Base-by-base conservation (phyloP, 306 rosid species). In the Lathyrus aphaca region DNA sequence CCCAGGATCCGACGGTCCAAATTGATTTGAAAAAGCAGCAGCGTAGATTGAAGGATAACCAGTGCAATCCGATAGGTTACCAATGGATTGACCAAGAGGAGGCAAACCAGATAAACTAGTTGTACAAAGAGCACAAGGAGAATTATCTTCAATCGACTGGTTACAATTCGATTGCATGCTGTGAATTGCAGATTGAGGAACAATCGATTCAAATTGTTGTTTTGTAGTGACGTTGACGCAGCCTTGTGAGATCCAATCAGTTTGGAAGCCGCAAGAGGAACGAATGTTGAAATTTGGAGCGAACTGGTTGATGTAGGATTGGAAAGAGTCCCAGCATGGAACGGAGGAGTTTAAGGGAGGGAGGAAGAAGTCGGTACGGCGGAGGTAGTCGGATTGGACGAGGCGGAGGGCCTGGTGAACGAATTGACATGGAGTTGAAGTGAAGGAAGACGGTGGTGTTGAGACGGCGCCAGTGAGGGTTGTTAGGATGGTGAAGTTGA, bases 101-200 rank as follows among this genome's bases (percentile, higher is more conserved):
- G 74, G 90, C 27, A 84, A 8, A 37, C 1, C 6, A 8, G 92
- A 35, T 10, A 94, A 14, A 51, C 82, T 79, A 10, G 89, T 68
- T 3, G 80, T 81, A 58, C 98, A 94, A 15, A 77, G 44, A 40
- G 95, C 92, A 23, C 98, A 94, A 2, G 98, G 98, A 1, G 98
- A 87, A 49, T 77, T 82, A 40, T 87, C 83, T 32, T 71, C 81
- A 1, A 94, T 80, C 0, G 96, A 77, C 55, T 80, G 87, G 61
- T 86, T 87, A 4, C 97, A 94, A 13, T 35, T 84, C 0, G 15
- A 0, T 1, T 16, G 48, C 49, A 84, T 79, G 45, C 37, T 54
- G 14, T 54, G 54, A 0, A 85, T 27, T 0, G 49, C 5, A 0
- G 81, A 0, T 0, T 12, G 7, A 0, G 85, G 73, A 44, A 94